Evolutionary conservation across 139 green algal genomes (phyloP).

Genomic region (Micractinium conductrix): DNA sequence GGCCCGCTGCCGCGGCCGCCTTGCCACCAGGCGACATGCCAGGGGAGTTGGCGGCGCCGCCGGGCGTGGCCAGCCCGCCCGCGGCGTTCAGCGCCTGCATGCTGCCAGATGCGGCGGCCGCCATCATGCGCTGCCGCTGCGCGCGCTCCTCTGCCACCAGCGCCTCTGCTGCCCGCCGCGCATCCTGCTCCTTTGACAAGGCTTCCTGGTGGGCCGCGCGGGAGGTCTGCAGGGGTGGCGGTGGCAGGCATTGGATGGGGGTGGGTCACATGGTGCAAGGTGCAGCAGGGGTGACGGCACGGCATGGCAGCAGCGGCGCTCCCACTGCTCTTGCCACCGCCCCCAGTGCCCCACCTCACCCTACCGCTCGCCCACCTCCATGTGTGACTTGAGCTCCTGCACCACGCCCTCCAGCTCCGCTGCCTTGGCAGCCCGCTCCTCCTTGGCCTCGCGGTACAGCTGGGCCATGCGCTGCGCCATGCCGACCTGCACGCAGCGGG

Average conservation of each 20-base stretch:
- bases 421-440: conserved; percentile 41
- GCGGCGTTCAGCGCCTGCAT: conserved; percentile 10
- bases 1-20: not conserved
- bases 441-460: conserved; percentile 53
- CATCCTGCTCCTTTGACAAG: conserved; percentile 30
- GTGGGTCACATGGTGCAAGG: too few relatives aligned
- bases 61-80: not conserved
- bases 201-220: conserved; percentile 33
- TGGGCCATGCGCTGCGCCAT: conserved; percentile 55
- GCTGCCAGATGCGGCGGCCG: conserved; percentile 42
- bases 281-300: not conserved
- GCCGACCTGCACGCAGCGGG: not conserved
- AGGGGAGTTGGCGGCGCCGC: not conserved
- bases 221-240: conserved; percentile 19
- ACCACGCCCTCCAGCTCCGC: conserved; percentile 68
- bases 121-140: conserved; percentile 45
- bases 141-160: conserved; percentile 44
- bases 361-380: conserved; percentile 30
- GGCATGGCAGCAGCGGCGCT: not conserved
- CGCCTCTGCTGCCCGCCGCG: conserved; percentile 22
- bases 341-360: not conserved
- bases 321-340: not conserved
- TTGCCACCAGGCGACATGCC: not conserved
- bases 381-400: conserved; percentile 52
- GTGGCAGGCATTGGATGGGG: too few relatives aligned